A percentile compares a stretch with the other conserved stretches of the same genome.
Conservation (phyloP, 371 early-diverging fungal genomes). For the Mucor racemosus region DNA sequence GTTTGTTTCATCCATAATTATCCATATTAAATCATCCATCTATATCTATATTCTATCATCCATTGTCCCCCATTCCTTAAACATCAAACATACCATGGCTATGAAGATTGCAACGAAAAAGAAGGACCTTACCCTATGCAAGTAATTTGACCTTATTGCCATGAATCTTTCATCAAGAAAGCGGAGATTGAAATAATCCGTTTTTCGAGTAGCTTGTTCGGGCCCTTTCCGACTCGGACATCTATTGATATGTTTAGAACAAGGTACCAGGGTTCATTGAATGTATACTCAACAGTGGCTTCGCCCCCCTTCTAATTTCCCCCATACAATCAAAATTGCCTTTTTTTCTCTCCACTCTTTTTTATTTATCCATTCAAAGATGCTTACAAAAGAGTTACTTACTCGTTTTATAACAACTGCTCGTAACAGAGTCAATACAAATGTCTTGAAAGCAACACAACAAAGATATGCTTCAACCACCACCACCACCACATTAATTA, state of each 20-base stretch:
- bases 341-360: background rate
- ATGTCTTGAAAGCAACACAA: background rate
- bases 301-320: conserved; percentile 4
- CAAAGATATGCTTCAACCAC: conserved; percentile 26
- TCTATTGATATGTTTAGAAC: background rate
- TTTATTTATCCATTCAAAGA: conserved; percentile 2
- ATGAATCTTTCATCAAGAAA: conserved; percentile 6
- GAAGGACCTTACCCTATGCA: conserved; percentile 28
- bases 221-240: background rate
- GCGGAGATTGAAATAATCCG: background rate
- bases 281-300: conserved; percentile 13
- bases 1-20: background rate
- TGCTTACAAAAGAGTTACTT: conserved; percentile 21
- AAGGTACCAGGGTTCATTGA: conserved; percentile 14
- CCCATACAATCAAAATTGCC: conserved; percentile 14
- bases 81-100: conserved; percentile 23
- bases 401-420: conserved; percentile 20
- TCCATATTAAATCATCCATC: conserved; percentile 16
- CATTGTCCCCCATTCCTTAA: conserved; percentile 7
- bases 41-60: conserved; percentile 17
- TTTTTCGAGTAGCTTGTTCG: background rate
- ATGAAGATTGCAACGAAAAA: conserved; percentile 31
- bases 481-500: background rate
- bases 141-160: conserved; percentile 16
- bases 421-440: background rate